Conservation (phyloP, 345 rosid species). For the Anastatica hierochuntica region DNA sequence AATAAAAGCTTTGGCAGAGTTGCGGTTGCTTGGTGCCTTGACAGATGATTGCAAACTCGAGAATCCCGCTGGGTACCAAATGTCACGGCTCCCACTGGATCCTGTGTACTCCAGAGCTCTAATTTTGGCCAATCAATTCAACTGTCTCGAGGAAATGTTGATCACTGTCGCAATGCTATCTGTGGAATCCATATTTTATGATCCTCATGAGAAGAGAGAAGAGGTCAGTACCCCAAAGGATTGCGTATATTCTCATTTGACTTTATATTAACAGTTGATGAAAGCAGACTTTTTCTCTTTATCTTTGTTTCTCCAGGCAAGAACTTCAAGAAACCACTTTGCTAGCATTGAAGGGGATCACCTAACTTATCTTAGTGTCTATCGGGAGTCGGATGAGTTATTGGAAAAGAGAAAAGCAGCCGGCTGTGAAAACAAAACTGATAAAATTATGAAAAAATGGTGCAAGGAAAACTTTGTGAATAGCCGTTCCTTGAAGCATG, state of each 20-base stretch:
- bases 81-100: constrained; percentile 88
- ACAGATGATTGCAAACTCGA: constrained; percentile 78
- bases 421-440: constrained; percentile 33
- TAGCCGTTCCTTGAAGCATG: constrained; percentile 64
- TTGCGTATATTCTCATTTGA: neutral
- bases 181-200: constrained; percentile 76
- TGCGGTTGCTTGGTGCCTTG: constrained; percentile 75
- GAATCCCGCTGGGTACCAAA: constrained; percentile 72
- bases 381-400: constrained; percentile 57
- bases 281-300: neutral
- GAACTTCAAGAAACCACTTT: constrained; percentile 61
- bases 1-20: constrained; percentile 68
- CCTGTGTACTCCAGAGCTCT: constrained; percentile 87
- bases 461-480: constrained; percentile 78
- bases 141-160: constrained; percentile 90
- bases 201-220: constrained; percentile 66
- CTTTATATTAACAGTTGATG: neutral
- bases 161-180: constrained; percentile 89
- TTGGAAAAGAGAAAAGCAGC: constrained; percentile 47
- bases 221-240: constrained; percentile 39
- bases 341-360: constrained; percentile 90
- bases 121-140: constrained; percentile 63
- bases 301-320: constrained; percentile 51
- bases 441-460: constrained; percentile 70
- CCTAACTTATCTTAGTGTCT: constrained; percentile 70